Evolutionary conservation across 805 yeast species (phyloP), one percentile per base, ranked within the genome.

Genomic region (Lachancea waltii): DNA sequence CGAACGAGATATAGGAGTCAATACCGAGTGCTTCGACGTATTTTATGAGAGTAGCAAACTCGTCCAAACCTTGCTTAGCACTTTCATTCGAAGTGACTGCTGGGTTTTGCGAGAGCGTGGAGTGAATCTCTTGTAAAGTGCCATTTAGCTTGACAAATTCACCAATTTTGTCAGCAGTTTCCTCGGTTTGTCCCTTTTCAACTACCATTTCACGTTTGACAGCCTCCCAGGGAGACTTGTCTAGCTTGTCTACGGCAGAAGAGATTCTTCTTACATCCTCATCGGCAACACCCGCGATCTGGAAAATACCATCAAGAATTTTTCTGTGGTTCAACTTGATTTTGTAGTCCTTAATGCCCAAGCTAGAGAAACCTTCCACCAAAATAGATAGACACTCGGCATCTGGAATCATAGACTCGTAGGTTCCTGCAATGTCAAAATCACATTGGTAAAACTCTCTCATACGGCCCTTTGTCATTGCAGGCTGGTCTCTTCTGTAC

Each of bases 381-480:
- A 82, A 64, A 41, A 92, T 69, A 43, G 82, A 76, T 67, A 92
- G 72, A 42, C 81, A 70, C 67, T 92, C 99, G 7, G 97, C 79
- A 60, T 92, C 99, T 17, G 98, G 95, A 33, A 92, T 92, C 98
- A 92, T 92, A 20, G 79, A 55, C 55, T 92, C 98, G 61, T 83
- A 90, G 41, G 62, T 64, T 37, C 99, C 99, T 16, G 99, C 99
- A 56, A 92, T 71, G 63, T 92, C 99, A 54, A 92, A 85, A 68
- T 92, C 99, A 70, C 99, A 92, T 68, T 92, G 99, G 64, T 92
- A 92, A 57, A 92, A 92, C 65, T 92, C 99, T 75, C 99, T 84
- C 98, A 92, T 92, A 66, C 99, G 78, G 45, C 99, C 99, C 66
- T 92, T 92, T 36, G 97, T 90, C 98, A 92, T 92, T 7, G 99